These are phyloP conservation scores for Mycosphaerella sp. DNA, from an alignment of 2,329 filamentous ascomycete genomes.

Conservation along the genomic window DNA sequence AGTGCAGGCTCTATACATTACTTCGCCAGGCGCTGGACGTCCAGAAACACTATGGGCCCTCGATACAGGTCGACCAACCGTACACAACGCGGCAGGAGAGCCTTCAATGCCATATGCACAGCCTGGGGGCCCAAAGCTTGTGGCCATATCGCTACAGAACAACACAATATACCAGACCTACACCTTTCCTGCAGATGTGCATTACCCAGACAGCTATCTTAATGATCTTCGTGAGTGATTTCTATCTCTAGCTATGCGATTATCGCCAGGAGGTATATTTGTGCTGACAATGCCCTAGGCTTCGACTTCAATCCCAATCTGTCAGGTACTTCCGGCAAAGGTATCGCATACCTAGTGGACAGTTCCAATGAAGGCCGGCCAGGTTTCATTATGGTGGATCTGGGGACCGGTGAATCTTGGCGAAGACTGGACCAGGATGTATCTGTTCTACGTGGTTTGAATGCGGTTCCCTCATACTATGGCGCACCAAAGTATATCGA, in stretches of 20 bases:
- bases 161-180: conserved; percentile 38
- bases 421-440: conserved; percentile 35
- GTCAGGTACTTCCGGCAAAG: conserved; percentile 34
- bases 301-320: conserved; percentile 42
- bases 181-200: conserved; percentile 39
- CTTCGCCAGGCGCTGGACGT: conserved; percentile 31
- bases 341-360: conserved; percentile 44
- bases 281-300: not conserved
- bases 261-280: not conserved
- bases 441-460: conserved; percentile 29
- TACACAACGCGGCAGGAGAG: conserved; percentile 34
- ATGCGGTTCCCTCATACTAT: conserved; percentile 31
- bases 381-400: conserved; percentile 44
- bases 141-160: conserved; percentile 39
- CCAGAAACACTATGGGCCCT: conserved; percentile 43
- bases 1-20: conserved; percentile 44
- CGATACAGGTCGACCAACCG: conserved; percentile 42
- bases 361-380: conserved; percentile 42
- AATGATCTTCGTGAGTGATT: conserved; percentile 38
- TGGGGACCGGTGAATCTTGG: conserved; percentile 39
- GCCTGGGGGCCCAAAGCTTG: conserved; percentile 42
- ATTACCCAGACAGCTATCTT: conserved; percentile 44
- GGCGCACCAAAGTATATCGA: conserved; percentile 30
- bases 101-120: conserved; percentile 41
- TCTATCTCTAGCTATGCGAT: not conserved